Evolutionary conservation across 495 filamentous ascomycete species (phyloP).

Genomic region (Oidiodendron maius): DNA sequence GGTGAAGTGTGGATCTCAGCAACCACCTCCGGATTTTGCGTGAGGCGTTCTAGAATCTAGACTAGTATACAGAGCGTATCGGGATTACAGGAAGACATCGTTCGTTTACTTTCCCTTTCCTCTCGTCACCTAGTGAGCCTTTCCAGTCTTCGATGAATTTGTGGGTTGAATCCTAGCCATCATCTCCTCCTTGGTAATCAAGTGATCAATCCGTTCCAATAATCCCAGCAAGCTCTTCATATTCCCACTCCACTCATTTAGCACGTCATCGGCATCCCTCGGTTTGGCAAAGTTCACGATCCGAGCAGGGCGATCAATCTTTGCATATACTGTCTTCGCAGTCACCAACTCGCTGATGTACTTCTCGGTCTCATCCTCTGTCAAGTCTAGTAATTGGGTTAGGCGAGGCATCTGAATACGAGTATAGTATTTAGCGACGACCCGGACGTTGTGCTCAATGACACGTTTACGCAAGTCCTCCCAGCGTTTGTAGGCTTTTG

Average conservation of each 20-base stretch:
- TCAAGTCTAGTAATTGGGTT: conserved; percentile 83
- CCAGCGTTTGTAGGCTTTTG: conserved; percentile 78
- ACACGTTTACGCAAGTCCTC: conserved; percentile 93
- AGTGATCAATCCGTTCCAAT: conserved; percentile 90
- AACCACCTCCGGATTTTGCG: conserved; percentile 3
- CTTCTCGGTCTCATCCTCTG: conserved; percentile 93
- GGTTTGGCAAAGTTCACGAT: conserved; percentile 91
- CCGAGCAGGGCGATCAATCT: conserved; percentile 90
- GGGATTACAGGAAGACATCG: conserved; percentile 1
- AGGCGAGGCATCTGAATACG: conserved; percentile 87
- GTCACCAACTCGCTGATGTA: conserved; percentile 95
- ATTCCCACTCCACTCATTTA: conserved; percentile 98
- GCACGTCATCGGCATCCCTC: conserved; percentile 89
- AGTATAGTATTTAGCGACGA: conserved; percentile 97
- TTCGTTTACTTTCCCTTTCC: too few relatives aligned
- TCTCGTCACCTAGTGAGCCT: conserved; percentile 18
- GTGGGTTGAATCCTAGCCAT: conserved; percentile 88
- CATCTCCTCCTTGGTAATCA: conserved; percentile 99
- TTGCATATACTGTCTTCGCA: conserved; percentile 93
- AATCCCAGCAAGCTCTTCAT: conserved; percentile 95
- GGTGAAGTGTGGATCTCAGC: background rate
- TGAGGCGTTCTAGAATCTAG: conserved; percentile 22
- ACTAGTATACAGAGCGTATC: conserved; percentile 23
- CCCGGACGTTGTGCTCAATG: conserved; percentile 97
- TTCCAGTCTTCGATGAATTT: conserved; percentile 15